Base-by-base conservation (phyloP, 2,329 filamentous ascomycete genomes). In the Nigrospora osmanthi region DNA sequence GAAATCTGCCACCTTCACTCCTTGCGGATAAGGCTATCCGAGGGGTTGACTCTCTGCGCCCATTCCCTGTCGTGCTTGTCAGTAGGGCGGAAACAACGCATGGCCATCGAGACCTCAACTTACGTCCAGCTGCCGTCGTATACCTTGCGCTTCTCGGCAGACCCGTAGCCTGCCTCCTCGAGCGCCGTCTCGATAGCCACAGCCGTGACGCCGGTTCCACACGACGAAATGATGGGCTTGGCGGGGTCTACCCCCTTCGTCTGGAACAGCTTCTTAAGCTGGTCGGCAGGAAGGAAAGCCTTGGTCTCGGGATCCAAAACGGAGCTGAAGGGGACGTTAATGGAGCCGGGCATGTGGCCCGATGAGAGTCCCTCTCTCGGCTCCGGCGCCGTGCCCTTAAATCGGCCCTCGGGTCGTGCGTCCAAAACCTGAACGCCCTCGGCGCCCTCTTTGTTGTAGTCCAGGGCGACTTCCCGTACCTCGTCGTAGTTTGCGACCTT, bases 81-180 rank as follows among this genome's bases (percentile, higher is more conserved):
- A 66, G 61, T 39, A 17, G 16, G 19, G 19, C 40, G 42, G 11
- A 11, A 17, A 40, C 11, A 32, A 12, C 30, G 30, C 10, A 35
- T 12, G 28, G 40, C n/a, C 4, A 23, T 33, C 14, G 35, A 17
- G 15, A 13, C 44, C 35, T 16, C 17, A 35, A 84, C 87, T 81
- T 73, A 95, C 78, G 93, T 97, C 93, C 93, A 98, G 65, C 90
- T 95, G 40, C 93, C 93, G 63, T 98, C 93, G 58, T 98, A 98
- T 17, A 98, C 74, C 59, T 78, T 83, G 53, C 87, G 79, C 44
- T 78, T 78, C 49, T 82, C 76, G 0, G 77, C 66, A 4, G 78
- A 71, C 2, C 85, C 87, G 59, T 81, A 90, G 2, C 82, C 83
- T 17, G 90, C 88, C 63, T 89, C 82, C 30, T 80, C 80, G 44